Evolutionary conservation across 345 rosid species (phyloP).

Genomic region (Corymbia maculata): DNA sequence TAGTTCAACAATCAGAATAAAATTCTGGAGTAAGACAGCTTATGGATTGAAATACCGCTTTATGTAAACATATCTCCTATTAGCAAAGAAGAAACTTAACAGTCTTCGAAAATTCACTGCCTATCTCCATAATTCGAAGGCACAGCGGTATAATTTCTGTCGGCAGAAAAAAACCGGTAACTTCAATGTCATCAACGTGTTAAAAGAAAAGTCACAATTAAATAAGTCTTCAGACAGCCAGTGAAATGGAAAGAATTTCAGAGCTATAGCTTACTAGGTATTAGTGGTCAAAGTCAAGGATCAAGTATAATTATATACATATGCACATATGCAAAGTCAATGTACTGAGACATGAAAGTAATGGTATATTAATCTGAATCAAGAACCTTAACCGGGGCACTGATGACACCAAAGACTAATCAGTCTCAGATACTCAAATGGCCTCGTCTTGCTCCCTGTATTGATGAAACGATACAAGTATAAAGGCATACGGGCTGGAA

Average conservation of each 20-base stretch:
- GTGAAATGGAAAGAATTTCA: neutral
- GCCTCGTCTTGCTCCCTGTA: slow-evolving; percentile 92
- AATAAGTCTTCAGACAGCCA: neutral
- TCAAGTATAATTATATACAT: no score
- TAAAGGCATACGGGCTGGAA: slow-evolving; percentile 87
- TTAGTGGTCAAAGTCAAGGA: neutral
- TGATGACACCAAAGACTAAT: slow-evolving; percentile 97
- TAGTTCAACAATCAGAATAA: neutral
- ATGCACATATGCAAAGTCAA: neutral
- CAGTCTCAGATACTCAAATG: slow-evolving; percentile 87
- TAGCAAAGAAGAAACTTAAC: slow-evolving; percentile 29
- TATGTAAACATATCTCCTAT: neutral
- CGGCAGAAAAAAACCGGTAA: slow-evolving; percentile 87
- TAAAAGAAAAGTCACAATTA: neutral
- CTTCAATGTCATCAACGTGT: slow-evolving; percentile 96
- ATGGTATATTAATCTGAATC: neutral
- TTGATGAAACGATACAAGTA: slow-evolving; percentile 91
- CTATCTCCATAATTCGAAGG: slow-evolving; percentile 97
- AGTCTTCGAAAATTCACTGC: slow-evolving; percentile 93
- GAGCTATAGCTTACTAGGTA: neutral
- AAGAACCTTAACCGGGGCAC: slow-evolving; percentile 88
- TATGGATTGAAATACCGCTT: neutral
- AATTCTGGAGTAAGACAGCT: neutral
- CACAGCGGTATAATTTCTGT: slow-evolving; percentile 91
- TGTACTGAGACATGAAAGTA: neutral